Evolutionary conservation across 768 basidiomycete genomes (phyloP).

Genomic region (Lactarius psammicola): DNA sequence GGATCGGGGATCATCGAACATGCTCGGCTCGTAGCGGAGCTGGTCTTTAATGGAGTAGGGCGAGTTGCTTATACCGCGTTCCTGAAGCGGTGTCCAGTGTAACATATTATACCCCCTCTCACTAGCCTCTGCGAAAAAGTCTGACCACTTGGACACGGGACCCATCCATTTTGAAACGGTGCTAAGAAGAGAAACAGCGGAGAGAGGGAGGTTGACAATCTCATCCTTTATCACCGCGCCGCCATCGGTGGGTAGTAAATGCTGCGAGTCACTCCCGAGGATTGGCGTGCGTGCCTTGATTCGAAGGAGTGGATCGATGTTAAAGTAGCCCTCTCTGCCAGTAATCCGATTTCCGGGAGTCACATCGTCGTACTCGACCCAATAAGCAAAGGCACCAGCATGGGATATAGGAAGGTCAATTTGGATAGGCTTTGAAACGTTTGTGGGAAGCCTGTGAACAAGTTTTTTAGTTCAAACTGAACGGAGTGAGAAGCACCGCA

Average conservation of each 20-base stretch:
- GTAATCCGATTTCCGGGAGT: conserved; percentile 59
- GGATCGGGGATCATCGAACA: conserved; percentile 49
- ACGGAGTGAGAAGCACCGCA: conserved; percentile 10
- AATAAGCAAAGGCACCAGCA: conserved; percentile 94
- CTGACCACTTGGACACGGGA: conserved; percentile 68
- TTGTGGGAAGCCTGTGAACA: conserved; percentile 64
- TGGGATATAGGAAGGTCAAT: conserved; percentile 96
- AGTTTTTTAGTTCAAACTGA: conserved; percentile 3
- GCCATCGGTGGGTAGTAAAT: conserved; percentile 51
- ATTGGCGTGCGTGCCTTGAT: conserved; percentile 72
- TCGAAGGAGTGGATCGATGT: conserved; percentile 87
- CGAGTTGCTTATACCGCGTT: conserved; percentile 82
- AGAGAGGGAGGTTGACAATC: conserved; percentile 71
- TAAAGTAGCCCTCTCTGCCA: conserved; percentile 92
- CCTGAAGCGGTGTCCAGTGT: conserved; percentile 94
- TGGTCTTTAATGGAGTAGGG: conserved; percentile 95
- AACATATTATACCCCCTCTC: conserved; percentile 97
- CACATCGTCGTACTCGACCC: conserved; percentile 84
- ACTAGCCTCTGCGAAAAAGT: conserved; percentile 78
- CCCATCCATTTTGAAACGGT: conserved; percentile 99
- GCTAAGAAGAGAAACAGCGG: conserved; percentile 85
- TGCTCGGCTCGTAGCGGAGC: conserved; percentile 70
- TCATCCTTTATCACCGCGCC: conserved; percentile 53
- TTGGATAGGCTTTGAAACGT: conserved; percentile 88
- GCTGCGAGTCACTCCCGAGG: conserved; percentile 52